Evolutionary conservation across 2,329 filamentous ascomycete species (phyloP).

Genomic region (Xylaria sp.): DNA sequence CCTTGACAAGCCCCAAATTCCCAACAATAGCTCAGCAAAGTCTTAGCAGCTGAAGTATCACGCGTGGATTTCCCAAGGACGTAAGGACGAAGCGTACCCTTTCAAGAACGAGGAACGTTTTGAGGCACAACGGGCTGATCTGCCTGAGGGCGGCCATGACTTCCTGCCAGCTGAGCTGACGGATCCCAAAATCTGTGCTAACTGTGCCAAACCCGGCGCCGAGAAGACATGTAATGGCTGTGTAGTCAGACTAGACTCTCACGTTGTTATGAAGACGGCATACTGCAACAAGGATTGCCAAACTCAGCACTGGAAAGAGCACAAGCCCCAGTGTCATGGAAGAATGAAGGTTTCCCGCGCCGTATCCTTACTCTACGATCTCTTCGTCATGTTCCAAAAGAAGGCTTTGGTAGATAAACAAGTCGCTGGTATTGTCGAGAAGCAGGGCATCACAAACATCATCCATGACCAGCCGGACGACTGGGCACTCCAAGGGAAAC

Average conservation of each 20-base stretch:
- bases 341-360: constrained; percentile 24
- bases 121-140: neutral
- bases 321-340: constrained; percentile 23
- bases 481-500: constrained; percentile 19
- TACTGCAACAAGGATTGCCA: constrained; percentile 33
- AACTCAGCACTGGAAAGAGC: constrained; percentile 27
- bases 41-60: constrained; percentile 25
- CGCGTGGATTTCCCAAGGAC: constrained; percentile 29
- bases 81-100: constrained; percentile 30
- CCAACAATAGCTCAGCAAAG: constrained; percentile 27
- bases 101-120: constrained; percentile 8
- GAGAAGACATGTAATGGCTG: constrained; percentile 21
- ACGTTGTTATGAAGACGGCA: constrained; percentile 24
- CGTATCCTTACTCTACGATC: constrained; percentile 20
- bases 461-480: neutral
- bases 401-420: constrained; percentile 17
- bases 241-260: constrained; percentile 16
- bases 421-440: constrained; percentile 15
- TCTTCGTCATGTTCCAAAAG: constrained; percentile 28
- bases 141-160: constrained; percentile 6
- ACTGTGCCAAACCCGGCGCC: constrained; percentile 20
- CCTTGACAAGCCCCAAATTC: constrained; percentile 26
- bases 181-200: constrained; percentile 22
- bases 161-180: constrained; percentile 27
- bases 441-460: constrained; percentile 21